A percentile compares a stretch with the other conserved stretches of the same genome.
Conservation (phyloP, 2,329 filamentous ascomycete species). For the Paecilomyces niveus region DNA sequence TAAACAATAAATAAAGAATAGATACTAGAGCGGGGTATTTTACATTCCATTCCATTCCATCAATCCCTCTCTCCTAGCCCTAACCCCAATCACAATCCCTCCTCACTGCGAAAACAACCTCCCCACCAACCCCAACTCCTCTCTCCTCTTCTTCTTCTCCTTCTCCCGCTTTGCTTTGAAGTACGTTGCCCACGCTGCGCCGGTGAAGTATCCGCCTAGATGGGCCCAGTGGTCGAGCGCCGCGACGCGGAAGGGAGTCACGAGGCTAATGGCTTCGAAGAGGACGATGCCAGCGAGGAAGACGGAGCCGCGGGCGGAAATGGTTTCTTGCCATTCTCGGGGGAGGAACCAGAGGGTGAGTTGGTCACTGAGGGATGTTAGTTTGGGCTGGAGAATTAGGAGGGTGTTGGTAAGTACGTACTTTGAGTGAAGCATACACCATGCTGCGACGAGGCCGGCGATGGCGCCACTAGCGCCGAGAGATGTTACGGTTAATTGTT, state of each 20-base stretch:
- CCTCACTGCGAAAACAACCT: conserved; percentile 1
- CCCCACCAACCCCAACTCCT: conserved; percentile 7
- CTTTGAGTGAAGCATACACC: conserved; percentile 42
- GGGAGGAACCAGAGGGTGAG: conserved; percentile 37
- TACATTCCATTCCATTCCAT: no score
- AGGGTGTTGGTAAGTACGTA: conserved; percentile 15
- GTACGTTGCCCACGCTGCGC: conserved; percentile 19
- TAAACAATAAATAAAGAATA: no score
- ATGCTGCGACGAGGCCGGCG: conserved; percentile 43
- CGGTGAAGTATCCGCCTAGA: conserved; percentile 34
- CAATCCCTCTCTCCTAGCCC: no score
- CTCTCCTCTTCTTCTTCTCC: conserved; percentile 8
- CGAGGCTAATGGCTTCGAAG: conserved; percentile 28
- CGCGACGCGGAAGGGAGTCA: conserved; percentile 20
- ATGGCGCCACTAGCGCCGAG: conserved; percentile 47
- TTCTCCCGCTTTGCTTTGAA: conserved; percentile 13
- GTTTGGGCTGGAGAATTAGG: neutral
- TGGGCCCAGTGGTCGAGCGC: conserved; percentile 37
- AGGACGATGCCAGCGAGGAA: conserved; percentile 30
- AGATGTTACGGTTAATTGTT: conserved; percentile 38
- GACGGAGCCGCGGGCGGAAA: conserved; percentile 35
- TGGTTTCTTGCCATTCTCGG: conserved; percentile 27
- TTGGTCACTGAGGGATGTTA: conserved; percentile 10
- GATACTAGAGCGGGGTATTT: no score
- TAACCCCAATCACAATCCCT: no score